Percentiles rank a stretch among this genome's conserved stretches.
Evolutionary conservation across 805 yeast genomes (phyloP).

Genomic region (Saturnispora sekii): DNA sequence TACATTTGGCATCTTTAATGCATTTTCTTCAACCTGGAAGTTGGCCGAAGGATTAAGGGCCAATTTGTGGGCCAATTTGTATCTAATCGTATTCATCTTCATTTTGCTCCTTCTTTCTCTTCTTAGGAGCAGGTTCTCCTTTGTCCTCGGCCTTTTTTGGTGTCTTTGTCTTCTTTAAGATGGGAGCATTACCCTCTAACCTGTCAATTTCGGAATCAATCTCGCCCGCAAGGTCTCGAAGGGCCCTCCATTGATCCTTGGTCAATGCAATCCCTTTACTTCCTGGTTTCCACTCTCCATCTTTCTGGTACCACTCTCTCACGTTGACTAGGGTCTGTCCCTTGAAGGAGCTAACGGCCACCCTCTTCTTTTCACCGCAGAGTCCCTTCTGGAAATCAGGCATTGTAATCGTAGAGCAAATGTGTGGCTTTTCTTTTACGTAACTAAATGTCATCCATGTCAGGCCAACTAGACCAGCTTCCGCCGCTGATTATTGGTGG

Average conservation of each 20-base stretch:
- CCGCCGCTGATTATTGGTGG: conserved; percentile 76
- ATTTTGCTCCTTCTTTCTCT: conserved; percentile 9
- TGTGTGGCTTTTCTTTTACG: not conserved
- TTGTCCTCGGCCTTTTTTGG: conserved; percentile 1
- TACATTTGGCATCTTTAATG: too few relatives aligned
- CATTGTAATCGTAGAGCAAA: too few relatives aligned
- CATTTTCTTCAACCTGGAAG: too few relatives aligned
- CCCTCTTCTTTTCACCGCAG: conserved; percentile 47
- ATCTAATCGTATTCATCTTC: conserved; percentile 11
- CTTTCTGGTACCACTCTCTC: conserved; percentile 68
- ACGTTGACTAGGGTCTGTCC: conserved; percentile 65
- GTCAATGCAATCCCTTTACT: conserved; percentile 64
- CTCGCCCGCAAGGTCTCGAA: not conserved
- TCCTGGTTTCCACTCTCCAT: conserved; percentile 61
- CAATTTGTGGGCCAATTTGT: not conserved
- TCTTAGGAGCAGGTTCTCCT: not conserved
- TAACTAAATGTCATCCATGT: not conserved
- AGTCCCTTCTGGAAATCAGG: conserved; percentile 11
- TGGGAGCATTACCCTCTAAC: conserved; percentile 7
- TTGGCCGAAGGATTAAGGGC: too few relatives aligned
- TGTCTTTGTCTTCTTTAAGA: conserved; percentile 1
- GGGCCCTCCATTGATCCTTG: conserved; percentile 40
- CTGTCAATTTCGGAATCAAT: conserved; percentile 17
- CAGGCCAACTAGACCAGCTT: conserved; percentile 20
- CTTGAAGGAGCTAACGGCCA: conserved; percentile 65